Base-by-base conservation (phyloP, 192 early-diverging fungal species). In the Coemansia sp. region DNA sequence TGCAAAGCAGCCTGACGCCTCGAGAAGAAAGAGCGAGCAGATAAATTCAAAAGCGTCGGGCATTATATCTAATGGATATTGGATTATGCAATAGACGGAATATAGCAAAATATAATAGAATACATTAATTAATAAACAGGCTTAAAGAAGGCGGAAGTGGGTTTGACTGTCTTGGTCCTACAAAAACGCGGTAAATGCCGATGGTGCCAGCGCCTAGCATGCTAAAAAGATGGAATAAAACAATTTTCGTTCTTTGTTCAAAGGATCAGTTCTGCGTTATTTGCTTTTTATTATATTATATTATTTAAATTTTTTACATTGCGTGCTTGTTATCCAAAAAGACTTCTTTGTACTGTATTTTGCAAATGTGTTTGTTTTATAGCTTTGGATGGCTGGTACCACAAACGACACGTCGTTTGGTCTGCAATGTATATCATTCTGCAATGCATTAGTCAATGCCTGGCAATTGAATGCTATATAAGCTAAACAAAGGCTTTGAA, bases 1-100 rank as follows among this genome's bases (percentile, higher is more conserved):
- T 6, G 13, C 57, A 22, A 59, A 59, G 57, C 57, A 59, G 1
- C 57, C 57, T 40, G 57, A 1, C 39, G 37, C 57, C 39, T 59
- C 57, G 16, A 59, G 32, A 22, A 59, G 39, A 8, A 59, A 26
- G 13, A 59, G 57, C 15, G 57, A 26, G 39, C 57, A 59, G 13
- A 16, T 37, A 40, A 59, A 8, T 6, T 41, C 39, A 39, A 59
- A 39, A 9, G 7, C 13, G n/a, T 59, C 57, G n/a, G 15, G 15
- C 57, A 59, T 59, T 59, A 18, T 9, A 32, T 8, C 36, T 12
- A 2, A 39, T 39, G 5, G 26, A 59, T 37, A 40, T 40, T 16
- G 39, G 26, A 26, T 26, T 26, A 26, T 26, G 26, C 26, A 26
- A 26, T 26, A 26, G 26, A 59, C 7, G 6, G n/a, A 39, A 15